A percentile compares a stretch with the other conserved stretches of the same genome.
These are phyloP conservation scores for Boletellus ananiceps DNA, from an alignment of 768 basidiomycete species.

Conservation along the genomic window DNA sequence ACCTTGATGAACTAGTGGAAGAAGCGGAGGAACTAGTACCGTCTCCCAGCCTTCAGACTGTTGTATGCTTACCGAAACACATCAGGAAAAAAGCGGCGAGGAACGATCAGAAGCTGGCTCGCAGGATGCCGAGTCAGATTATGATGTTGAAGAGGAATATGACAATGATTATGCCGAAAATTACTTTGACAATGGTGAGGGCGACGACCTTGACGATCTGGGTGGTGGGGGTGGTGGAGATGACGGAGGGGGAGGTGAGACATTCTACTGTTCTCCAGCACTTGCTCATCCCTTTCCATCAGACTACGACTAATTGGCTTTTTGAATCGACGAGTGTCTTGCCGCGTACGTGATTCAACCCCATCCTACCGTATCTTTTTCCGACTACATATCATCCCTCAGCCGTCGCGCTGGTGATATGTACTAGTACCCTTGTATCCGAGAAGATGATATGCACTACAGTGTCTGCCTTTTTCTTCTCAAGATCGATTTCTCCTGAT, in stretches of 20 bases:
- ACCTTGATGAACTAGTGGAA: slow-evolving; percentile 65
- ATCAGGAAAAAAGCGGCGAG: slow-evolving; percentile 65
- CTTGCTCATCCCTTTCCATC: background rate
- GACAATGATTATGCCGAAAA: slow-evolving; percentile 90
- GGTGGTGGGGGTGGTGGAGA: slow-evolving; percentile 66
- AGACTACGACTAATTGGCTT: slow-evolving; percentile 26
- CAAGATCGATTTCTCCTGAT: too few relatives aligned
- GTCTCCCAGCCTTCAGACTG: background rate
- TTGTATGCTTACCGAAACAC: background rate
- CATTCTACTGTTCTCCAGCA: background rate
- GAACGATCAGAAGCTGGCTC: slow-evolving; percentile 67
- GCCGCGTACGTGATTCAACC: background rate
- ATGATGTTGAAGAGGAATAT: slow-evolving; percentile 86
- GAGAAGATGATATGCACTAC: background rate
- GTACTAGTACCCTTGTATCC: background rate
- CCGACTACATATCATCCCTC: too few relatives aligned
- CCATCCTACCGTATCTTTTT: too few relatives aligned
- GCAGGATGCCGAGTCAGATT: slow-evolving; percentile 64
- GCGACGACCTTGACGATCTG: slow-evolving; percentile 72
- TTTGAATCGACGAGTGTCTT: background rate
- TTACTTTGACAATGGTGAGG: slow-evolving; percentile 89
- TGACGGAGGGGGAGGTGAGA: slow-evolving; percentile 55
- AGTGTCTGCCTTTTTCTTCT: too few relatives aligned
- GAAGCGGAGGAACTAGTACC: slow-evolving; percentile 57
- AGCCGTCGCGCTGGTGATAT: too few relatives aligned